Percentiles rank a stretch among this genome's conserved stretches.
Evolutionary conservation across 768 basidiomycete species (phyloP).

Genomic region (Phanerodontia chrysosporium): DNA sequence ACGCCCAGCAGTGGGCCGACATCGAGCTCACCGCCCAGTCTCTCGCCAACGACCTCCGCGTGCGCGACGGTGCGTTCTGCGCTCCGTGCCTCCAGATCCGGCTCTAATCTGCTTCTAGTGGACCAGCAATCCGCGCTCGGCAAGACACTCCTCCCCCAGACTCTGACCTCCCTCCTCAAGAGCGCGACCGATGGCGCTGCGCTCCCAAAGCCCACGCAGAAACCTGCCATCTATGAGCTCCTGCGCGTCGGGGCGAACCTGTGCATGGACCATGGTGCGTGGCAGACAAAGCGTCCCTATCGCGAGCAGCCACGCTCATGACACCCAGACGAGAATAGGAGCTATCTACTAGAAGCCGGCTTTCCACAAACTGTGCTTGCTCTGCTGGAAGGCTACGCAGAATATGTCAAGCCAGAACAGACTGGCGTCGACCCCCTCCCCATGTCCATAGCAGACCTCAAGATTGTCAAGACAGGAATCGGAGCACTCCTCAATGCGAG

Average conservation of each 20-base stretch:
- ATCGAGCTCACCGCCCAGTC: slow-evolving; percentile 49
- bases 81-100: background rate
- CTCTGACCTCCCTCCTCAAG: slow-evolving; percentile 57
- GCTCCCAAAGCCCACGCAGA: slow-evolving; percentile 30
- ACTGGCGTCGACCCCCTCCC: slow-evolving; percentile 36
- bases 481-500: slow-evolving; percentile 78
- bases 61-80: slow-evolving; percentile 35
- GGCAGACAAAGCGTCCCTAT: background rate
- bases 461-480: slow-evolving; percentile 70
- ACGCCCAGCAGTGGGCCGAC: slow-evolving; percentile 40
- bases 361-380: slow-evolving; percentile 65
- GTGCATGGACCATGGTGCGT: slow-evolving; percentile 67
- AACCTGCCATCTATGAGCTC: slow-evolving; percentile 57
- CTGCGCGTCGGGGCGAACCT: slow-evolving; percentile 79
- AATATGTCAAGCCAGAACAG: slow-evolving; percentile 37
- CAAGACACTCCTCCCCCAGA: slow-evolving; percentile 57
- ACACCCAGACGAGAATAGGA: slow-evolving; percentile 68
- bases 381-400: slow-evolving; percentile 62
- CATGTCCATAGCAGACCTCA: slow-evolving; percentile 59
- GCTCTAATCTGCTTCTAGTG: slow-evolving; percentile 32
- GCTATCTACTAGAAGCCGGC: slow-evolving; percentile 61
- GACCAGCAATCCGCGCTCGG: slow-evolving; percentile 73
- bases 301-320: slow-evolving; percentile 21
- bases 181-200: slow-evolving; percentile 29
- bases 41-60: slow-evolving; percentile 60